A percentile compares a stretch with the other conserved stretches of the same genome.
Evolutionary conservation across 129 eudicot species (phyloP).

Genomic region (Flaveria sonorensis): DNA sequence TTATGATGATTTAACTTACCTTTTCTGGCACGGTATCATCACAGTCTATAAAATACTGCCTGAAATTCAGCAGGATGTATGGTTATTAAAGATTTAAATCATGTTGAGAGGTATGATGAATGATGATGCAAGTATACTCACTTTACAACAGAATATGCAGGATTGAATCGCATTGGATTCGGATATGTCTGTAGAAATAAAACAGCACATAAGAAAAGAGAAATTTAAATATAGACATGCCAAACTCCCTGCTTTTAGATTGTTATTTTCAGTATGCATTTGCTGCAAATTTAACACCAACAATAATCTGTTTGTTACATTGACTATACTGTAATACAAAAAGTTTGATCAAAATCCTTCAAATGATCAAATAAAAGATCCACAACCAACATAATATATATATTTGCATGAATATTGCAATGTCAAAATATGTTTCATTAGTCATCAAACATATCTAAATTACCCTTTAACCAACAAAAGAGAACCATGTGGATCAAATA

Average conservation of each 20-base stretch:
- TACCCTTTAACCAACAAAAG: neutral
- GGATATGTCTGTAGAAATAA: constrained; percentile 65
- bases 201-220: neutral
- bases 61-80: constrained; percentile 43
- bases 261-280: neutral
- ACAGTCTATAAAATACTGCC: constrained; percentile 81
- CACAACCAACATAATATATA: neutral
- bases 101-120: neutral
- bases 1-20: constrained; percentile 39
- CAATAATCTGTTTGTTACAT: neutral
- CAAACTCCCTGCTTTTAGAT: neutral
- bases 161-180: constrained; percentile 79
- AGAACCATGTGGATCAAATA: neutral
- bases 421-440: neutral
- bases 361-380: neutral
- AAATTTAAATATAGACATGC: neutral
- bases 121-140: constrained; percentile 47
- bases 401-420: neutral
- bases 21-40: constrained; percentile 86
- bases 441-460: neutral
- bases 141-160: constrained; percentile 94
- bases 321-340: neutral
- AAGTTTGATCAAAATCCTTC: constrained; percentile 11
- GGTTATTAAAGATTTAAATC: constrained; percentile 19
- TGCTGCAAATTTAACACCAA: constrained; percentile 11